These are phyloP conservation scores for Penicillium subrubescens DNA, from an alignment of 495 filamentous ascomycete species.

Conservation along the genomic window DNA sequence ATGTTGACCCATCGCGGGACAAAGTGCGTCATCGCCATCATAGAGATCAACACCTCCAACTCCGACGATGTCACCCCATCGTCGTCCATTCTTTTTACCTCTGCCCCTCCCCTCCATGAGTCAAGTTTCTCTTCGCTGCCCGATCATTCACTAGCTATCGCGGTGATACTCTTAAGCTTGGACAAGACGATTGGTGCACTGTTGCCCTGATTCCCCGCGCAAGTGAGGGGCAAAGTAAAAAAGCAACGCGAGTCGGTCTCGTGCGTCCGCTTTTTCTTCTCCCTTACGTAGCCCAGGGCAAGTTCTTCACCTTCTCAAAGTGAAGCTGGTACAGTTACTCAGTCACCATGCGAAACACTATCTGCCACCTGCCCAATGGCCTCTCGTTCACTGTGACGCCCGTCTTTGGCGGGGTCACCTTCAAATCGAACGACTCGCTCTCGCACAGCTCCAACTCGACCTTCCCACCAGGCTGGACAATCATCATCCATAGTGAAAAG, in stretches of 20 bases:
- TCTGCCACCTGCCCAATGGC: conserved; percentile 77
- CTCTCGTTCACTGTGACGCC: conserved; percentile 77
- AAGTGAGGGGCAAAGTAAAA: conserved; percentile 16
- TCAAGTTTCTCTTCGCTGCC: not conserved
- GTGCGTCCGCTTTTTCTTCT: not conserved
- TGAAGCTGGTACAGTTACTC: not conserved
- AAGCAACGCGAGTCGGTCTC: conserved; percentile 4
- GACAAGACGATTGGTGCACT: conserved; percentile 6
- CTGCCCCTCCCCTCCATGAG: not conserved
- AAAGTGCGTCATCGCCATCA: conserved; percentile 12
- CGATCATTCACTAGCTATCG: not conserved
- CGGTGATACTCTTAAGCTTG: not conserved
- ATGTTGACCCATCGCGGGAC: conserved; percentile 3
- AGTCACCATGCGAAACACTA: conserved; percentile 35
- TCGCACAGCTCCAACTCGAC: conserved; percentile 63
- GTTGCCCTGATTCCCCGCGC: conserved; percentile 6
- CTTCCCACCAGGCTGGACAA: conserved; percentile 86
- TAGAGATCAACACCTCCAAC: conserved; percentile 2
- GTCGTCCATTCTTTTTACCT: not conserved
- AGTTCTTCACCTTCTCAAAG: not conserved
- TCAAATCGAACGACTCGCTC: conserved; percentile 78
- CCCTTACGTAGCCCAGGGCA: not conserved
- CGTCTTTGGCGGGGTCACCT: conserved; percentile 85
- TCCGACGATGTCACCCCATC: not conserved
- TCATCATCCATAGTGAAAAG: conserved; percentile 76